Base-by-base conservation (phyloP, 2,329 filamentous ascomycete genomes). In the Periconia digitata region DNA sequence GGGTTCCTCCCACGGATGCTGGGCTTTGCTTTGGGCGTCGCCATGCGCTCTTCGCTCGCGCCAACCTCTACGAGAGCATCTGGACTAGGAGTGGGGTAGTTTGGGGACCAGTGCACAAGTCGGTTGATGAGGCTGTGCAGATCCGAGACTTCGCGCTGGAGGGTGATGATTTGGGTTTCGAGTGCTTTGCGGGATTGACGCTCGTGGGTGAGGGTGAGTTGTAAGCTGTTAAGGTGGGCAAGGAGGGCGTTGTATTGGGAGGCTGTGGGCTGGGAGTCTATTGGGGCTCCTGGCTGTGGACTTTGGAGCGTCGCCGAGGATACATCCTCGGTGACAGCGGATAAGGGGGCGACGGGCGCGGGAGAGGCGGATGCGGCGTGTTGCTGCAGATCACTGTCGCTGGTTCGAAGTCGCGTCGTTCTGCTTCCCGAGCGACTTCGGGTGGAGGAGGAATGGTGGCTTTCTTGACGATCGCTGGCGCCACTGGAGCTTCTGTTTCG, bases 81-180 rank as follows among this genome's bases (percentile, higher is more conserved):
- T 1, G 67, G 67, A 4, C 59, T 66, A 2, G 66, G 67, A 2
- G 66, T 71, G 2, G 69, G 66, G 22, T 70, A 71, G 3, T 58
- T 55, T 0, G 58, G 59, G 1, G 53, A 44, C 3, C 55, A 55
- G 4, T 55, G 44, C 6, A 51, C 47, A 35, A 63, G 51, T 49
- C 68, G 55, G 44, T 64, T 69, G 24, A 66, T 60, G 7, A 68
- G 51, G 12, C 58, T 53, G 44, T 67, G 67, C 0, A 72, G 55
- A 16, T 65, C 53, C 0, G 58, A 43, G 10, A 72, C 46, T 36
- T 72, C 68, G 27, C 57, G 54, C 23, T 68, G 66, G 3, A 72
- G 59, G 2, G 46, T 51, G 22, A 54, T 47, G 32, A 72, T 63
- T 43, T 69, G 66, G 13, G 55, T 41, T 43, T 72, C 66, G 6